A percentile compares a stretch with the other conserved stretches of the same genome.
Conservation (phyloP, 2,329 filamentous ascomycete genomes). For the Myriangium duriaei region DNA sequence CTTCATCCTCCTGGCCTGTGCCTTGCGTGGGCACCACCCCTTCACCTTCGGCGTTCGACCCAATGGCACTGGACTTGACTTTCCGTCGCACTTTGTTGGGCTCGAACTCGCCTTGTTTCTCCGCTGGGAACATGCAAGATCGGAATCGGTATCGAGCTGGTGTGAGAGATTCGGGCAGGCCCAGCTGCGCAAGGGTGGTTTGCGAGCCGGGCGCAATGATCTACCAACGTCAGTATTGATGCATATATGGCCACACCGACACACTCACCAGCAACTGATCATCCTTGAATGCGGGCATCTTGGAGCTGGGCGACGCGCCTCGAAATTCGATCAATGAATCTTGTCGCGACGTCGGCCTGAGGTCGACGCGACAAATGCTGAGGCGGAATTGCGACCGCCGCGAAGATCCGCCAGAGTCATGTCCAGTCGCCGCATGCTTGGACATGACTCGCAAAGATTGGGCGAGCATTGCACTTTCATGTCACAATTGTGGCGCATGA, state of each 20-base stretch:
- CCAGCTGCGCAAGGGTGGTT: constrained; percentile 82
- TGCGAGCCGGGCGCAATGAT: constrained; percentile 75
- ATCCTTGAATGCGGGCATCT: constrained; percentile 34
- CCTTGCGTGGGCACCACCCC: constrained; percentile 25
- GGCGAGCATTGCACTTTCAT: no score
- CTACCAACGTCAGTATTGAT: constrained; percentile 17
- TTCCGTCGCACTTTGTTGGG: constrained; percentile 61
- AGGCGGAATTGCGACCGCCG: background rate
- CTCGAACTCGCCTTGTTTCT: constrained; percentile 66
- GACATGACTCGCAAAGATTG: no score
- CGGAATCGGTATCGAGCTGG: constrained; percentile 76
- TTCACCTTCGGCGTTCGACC: constrained; percentile 22
- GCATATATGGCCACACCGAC: background rate
- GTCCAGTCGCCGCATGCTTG: no score
- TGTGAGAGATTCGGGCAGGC: constrained; percentile 79
- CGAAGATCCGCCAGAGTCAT: background rate
- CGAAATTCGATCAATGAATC: background rate
- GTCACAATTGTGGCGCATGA: no score
- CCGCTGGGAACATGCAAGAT: constrained; percentile 81
- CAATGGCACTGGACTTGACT: constrained; percentile 18
- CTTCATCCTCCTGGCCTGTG: constrained; percentile 39
- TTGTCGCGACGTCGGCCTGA: background rate
- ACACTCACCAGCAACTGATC: constrained; percentile 31
- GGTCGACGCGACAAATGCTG: background rate
- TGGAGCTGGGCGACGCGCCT: constrained; percentile 4